Percentiles rank a stretch among this genome's conserved stretches.
Evolutionary conservation across 2,329 filamentous ascomycete species (phyloP).

Genomic region (Phyllosticta capitalensis): DNA sequence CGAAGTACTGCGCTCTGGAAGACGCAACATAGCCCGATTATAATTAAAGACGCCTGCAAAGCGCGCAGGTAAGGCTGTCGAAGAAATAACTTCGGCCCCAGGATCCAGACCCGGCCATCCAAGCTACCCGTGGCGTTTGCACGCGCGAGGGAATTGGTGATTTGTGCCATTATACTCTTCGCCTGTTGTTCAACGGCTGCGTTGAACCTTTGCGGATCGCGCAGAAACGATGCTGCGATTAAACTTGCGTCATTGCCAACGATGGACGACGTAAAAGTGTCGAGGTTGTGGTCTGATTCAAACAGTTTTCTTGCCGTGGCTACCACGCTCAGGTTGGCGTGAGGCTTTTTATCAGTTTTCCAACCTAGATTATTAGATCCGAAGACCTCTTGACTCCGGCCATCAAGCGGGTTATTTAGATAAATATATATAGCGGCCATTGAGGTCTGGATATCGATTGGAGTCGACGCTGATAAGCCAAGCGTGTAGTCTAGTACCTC

Average conservation of each 20-base stretch:
- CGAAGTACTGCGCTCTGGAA: constrained; percentile 1
- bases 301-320: background rate
- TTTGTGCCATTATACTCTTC: constrained; percentile 1
- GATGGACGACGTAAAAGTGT: background rate
- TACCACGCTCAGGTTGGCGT: background rate
- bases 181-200: background rate
- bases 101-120: background rate
- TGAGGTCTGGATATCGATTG: constrained; percentile 1
- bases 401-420: constrained; percentile 6
- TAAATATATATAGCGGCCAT: constrained; percentile 2
- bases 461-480: background rate
- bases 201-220: background rate
- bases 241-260: background rate
- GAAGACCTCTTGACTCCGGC: background rate
- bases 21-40: background rate
- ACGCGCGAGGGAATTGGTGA: constrained; percentile 1
- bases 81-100: constrained; percentile 4
- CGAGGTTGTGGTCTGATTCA: background rate
- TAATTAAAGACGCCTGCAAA: background rate
- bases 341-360: background rate
- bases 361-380: background rate
- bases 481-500: background rate
- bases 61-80: background rate
- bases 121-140: background rate
- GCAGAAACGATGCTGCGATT: background rate